phyloP scores from a whole-genome alignment of 805 yeast species.

The Nakazawaea pomicola region DNA sequence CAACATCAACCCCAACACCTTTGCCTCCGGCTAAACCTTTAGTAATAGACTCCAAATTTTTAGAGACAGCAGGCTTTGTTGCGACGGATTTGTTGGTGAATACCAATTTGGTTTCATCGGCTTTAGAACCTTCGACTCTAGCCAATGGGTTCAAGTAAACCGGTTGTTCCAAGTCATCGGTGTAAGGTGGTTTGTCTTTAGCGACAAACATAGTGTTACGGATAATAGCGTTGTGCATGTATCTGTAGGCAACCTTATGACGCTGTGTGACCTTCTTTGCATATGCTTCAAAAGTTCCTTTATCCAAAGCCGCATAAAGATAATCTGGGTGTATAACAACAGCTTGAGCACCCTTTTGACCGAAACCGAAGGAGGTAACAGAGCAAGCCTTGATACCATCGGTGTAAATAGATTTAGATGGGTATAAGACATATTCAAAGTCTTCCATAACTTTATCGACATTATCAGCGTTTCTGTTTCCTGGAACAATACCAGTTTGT shows the following conservation, averaged over 20 bases:
- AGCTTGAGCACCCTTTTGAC: constrained; percentile 99
- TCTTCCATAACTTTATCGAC: constrained; percentile 79
- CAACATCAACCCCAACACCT: constrained; percentile 97
- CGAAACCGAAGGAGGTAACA: constrained; percentile 96
- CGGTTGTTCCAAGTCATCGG: constrained; percentile 78
- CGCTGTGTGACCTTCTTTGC: constrained; percentile 67
- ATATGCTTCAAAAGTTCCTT: constrained; percentile 67
- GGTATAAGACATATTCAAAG: constrained; percentile 86
- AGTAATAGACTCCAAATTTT: constrained; percentile 55
- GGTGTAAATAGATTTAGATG: constrained; percentile 88
- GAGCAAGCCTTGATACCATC: constrained; percentile 98
- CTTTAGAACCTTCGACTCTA: constrained; percentile 43
- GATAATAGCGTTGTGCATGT: constrained; percentile 92
- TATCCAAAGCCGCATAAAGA: constrained; percentile 77
- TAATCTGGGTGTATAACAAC: constrained; percentile 89
- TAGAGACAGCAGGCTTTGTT: constrained; percentile 36
- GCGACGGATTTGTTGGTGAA: constrained; percentile 52
- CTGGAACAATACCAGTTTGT: constrained; percentile 92
- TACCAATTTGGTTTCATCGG: constrained; percentile 32
- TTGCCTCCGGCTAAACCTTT: constrained; percentile 52
- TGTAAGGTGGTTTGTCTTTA: constrained; percentile 90
- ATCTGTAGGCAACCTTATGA: constrained; percentile 86
- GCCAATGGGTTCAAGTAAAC: constrained; percentile 97
- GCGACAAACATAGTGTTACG: constrained; percentile 88
- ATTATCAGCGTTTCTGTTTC: constrained; percentile 98